Evolutionary conservation across 2,329 filamentous ascomycete genomes (phyloP), one percentile per base, ranked within the genome.

Genomic region (Verticillium longisporum): DNA sequence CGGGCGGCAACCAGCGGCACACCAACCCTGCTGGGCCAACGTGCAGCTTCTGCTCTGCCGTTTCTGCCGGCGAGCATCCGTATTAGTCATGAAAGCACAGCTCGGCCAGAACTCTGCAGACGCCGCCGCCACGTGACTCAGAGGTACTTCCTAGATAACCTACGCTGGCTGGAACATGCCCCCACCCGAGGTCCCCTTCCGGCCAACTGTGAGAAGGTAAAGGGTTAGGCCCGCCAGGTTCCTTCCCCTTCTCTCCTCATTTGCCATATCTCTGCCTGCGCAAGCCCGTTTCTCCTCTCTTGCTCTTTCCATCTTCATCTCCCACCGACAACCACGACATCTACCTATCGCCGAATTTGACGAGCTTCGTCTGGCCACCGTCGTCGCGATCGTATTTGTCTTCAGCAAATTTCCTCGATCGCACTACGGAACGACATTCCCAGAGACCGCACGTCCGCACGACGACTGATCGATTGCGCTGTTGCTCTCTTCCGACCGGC

Each of bases 1-100:
- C 26, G 26, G 32, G 41, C 57, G 57, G 57, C 57, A 34, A 59
- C 41, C 41, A 54, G 21, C 57, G 57, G 57, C 57, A 54, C 45
- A 58, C 26, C 36, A 37, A 21, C 32, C 31, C 18, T 31, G 34
- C n/a, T 18, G 56, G 56, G 34, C 45, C 6, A n/a, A 53, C 1
- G n/a, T 53, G 45, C 45, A 53, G 45, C 45, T 53, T 53, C 18
- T 53, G 45, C 45, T 53, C n/a, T 21, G 45, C 45, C 45, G 45
- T 18, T 11, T 10, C n/a, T 53, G 18, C 45, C 45, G 45, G 45
- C 45, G 21, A 53, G 45, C 45, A 18, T 18, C n/a, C 18, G n/a
- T 7, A 53, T 53, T 53, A 53, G 45, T 53, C 45, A 53, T 21
- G 18, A 21, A n/a, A 53, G 18, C 9, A 13, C n/a, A 31, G 26